These are phyloP conservation scores for Penicillium chermesinum DNA, from an alignment of 495 filamentous ascomycete species.

Conservation along the genomic window DNA sequence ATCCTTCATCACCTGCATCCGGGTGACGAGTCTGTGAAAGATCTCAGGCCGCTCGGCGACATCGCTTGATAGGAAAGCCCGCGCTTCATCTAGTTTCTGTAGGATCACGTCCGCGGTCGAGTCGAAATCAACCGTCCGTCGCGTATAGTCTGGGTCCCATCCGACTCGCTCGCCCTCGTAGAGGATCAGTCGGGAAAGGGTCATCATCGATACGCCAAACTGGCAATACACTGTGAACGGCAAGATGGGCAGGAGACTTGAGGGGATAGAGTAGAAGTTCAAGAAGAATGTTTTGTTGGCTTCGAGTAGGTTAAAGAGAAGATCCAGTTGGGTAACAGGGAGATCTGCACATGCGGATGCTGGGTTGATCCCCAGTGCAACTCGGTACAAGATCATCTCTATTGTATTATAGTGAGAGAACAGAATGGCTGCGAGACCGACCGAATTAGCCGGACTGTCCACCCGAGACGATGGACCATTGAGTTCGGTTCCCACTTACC, in stretches of 20 bases:
- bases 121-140: constrained; percentile 12
- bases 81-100: constrained; percentile 11
- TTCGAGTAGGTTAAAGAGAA: constrained; percentile 24
- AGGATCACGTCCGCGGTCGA: constrained; percentile 1
- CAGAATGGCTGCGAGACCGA: constrained; percentile 14
- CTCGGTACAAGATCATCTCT: constrained; percentile 21
- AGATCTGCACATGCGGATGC: constrained; percentile 11
- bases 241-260: constrained; percentile 10
- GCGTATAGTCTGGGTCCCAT: constrained; percentile 20
- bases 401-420: constrained; percentile 18
- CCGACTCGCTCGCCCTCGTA: constrained; percentile 15
- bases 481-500: constrained; percentile 6
- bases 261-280: constrained; percentile 20
- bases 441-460: neutral
- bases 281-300: constrained; percentile 27
- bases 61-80: neutral
- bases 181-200: constrained; percentile 27
- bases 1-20: constrained; percentile 15
- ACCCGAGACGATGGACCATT: neutral
- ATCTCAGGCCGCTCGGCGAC: constrained; percentile 11
- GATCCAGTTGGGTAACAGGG: constrained; percentile 12
- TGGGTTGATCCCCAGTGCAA: constrained; percentile 13
- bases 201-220: constrained; percentile 25
- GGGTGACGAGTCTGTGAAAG: constrained; percentile 4
- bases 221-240: constrained; percentile 21